Percentiles rank a stretch among this genome's conserved stretches.
Conservation (phyloP, 1,284 basidiomycete genomes). For the Trametes polyzona region DNA sequence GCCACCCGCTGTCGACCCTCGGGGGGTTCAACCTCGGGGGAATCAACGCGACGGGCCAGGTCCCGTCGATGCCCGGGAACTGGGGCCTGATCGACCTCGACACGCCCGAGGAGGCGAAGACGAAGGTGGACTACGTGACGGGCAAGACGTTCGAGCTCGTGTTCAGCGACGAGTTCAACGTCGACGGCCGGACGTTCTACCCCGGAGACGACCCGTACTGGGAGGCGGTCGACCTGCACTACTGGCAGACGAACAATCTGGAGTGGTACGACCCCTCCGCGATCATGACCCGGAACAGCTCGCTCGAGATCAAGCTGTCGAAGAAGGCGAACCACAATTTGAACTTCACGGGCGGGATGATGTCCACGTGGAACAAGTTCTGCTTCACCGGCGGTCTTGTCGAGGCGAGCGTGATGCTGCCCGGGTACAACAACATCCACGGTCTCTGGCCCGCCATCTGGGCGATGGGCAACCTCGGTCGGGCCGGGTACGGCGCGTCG, state of each 20-base stretch:
- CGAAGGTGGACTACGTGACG: constrained; percentile 59
- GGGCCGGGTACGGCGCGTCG: constrained; percentile 63
- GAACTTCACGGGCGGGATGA: constrained; percentile 73
- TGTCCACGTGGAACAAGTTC: constrained; percentile 89
- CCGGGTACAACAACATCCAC: constrained; percentile 63
- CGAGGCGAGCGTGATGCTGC: constrained; percentile 74
- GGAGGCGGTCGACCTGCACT: constrained; percentile 74
- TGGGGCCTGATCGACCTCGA: constrained; percentile 77
- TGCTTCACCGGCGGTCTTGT: constrained; percentile 91
- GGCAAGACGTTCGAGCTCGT: constrained; percentile 63
- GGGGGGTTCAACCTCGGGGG: constrained; percentile 84
- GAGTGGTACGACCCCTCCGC: constrained; percentile 83
- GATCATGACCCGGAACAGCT: constrained; percentile 78
- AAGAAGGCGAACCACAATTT: constrained; percentile 71
- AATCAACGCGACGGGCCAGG: constrained; percentile 80
- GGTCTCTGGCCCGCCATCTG: constrained; percentile 62
- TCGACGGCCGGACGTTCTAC: constrained; percentile 81
- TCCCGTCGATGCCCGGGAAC: constrained; percentile 63
- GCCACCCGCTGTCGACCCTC: constrained; percentile 49
- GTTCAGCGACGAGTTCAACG: constrained; percentile 91
- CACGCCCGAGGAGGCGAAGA: constrained; percentile 68
- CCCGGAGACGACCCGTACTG: constrained; percentile 65
- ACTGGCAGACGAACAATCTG: constrained; percentile 64
- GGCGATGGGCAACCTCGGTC: constrained; percentile 60
- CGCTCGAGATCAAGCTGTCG: constrained; percentile 79